A percentile compares a stretch with the other conserved stretches of the same genome.
phyloP scores from a whole-genome alignment of 352 stramenopile species.

The Phytophthora colocasiae region DNA sequence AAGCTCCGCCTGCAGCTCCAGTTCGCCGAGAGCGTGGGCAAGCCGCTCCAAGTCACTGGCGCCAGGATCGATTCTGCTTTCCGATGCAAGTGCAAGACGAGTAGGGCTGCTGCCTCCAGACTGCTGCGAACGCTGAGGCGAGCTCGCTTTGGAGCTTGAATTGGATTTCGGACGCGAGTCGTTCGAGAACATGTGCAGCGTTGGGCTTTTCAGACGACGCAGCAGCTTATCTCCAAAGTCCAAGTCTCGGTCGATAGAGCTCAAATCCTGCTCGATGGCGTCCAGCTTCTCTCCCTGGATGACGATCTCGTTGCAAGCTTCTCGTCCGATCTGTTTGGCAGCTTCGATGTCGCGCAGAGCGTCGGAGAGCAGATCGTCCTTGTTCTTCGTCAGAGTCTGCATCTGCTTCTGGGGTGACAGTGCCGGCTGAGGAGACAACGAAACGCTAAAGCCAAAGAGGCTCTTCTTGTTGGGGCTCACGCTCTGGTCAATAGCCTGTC shows the following conservation, averaged over 20 bases:
- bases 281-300: conserved; percentile 81
- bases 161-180: conserved; percentile 40
- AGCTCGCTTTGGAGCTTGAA: conserved; percentile 15
- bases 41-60: conserved; percentile 70
- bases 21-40: conserved; percentile 63
- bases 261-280: conserved; percentile 66
- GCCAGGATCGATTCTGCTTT: conserved; percentile 20
- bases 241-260: conserved; percentile 65
- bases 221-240: conserved; percentile 82
- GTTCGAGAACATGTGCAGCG: conserved; percentile 74
- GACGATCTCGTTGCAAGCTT: conserved; percentile 79
- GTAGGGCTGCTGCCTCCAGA: conserved; percentile 17
- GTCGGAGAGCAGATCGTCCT: conserved; percentile 72
- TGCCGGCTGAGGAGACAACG: conserved; percentile 26
- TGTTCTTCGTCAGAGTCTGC: conserved; percentile 63
- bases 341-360: conserved; percentile 78
- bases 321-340: conserved; percentile 70
- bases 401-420: conserved; percentile 72
- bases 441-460: conserved; percentile 62
- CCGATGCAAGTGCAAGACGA: conserved; percentile 24
- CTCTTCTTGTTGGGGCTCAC: conserved; percentile 53
- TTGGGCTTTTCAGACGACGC: conserved; percentile 67
- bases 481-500: conserved; percentile 39
- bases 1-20: conserved; percentile 73
- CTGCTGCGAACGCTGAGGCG: conserved; percentile 25